phyloP scores from a whole-genome alignment of 2,329 filamentous ascomycete species.

The Pyrenophora seminiperda region DNA sequence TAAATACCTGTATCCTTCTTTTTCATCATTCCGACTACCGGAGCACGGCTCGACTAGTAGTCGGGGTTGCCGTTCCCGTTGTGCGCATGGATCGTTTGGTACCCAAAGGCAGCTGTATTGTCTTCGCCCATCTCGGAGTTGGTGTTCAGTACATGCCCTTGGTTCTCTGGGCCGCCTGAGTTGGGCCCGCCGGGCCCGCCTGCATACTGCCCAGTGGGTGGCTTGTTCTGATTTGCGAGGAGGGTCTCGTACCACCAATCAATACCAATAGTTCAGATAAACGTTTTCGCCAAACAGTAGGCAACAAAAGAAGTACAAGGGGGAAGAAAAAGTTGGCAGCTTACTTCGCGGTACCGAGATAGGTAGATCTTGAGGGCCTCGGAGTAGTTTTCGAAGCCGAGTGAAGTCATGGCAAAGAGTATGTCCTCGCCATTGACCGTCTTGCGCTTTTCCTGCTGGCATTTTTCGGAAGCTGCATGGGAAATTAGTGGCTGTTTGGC shows the following conservation, averaged over 20 bases:
- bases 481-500: conserved; percentile 6
- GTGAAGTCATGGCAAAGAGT: conserved; percentile 96
- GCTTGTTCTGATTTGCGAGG: conserved; percentile 70
- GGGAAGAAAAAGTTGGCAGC: conserved; percentile 50
- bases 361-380: conserved; percentile 98
- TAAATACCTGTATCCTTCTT: conserved; percentile 9
- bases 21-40: conserved; percentile 12
- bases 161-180: conserved; percentile 45
- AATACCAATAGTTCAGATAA: conserved; percentile 58
- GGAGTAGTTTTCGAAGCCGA: conserved; percentile 98
- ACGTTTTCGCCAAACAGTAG: conserved; percentile 48
- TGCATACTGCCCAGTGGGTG: conserved; percentile 52
- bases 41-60: conserved; percentile 41
- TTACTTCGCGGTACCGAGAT: conserved; percentile 95
- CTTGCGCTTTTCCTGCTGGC: conserved; percentile 98
- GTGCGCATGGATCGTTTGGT: conserved; percentile 51
- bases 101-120: conserved; percentile 48
- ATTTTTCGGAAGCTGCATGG: conserved; percentile 88
- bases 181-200: conserved; percentile 43
- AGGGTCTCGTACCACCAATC: conserved; percentile 71
- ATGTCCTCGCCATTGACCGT: conserved; percentile 99
- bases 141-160: conserved; percentile 52
- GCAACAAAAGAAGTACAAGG: conserved; percentile 44
- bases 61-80: conserved; percentile 48
- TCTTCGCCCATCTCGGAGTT: conserved; percentile 52